phyloP scores from a whole-genome alignment of 108 stramenopile species.

The Cyclotella distinguenda region DNA sequence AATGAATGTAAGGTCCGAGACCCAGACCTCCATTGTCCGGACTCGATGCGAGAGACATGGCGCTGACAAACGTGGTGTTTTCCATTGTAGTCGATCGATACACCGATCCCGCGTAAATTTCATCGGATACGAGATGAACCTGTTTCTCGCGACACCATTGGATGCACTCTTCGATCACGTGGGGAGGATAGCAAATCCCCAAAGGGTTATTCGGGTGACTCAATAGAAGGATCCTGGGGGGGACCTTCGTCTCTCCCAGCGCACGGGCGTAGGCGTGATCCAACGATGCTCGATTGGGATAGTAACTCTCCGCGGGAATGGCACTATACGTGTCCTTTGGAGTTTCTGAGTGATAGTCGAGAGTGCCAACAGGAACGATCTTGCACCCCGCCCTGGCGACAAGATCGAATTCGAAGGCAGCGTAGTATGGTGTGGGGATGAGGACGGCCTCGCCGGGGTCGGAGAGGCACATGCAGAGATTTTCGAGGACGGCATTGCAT shows the following conservation, averaged over 20 bases:
- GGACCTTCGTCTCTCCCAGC: slow-evolving; percentile 29
- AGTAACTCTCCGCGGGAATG: slow-evolving; percentile 58
- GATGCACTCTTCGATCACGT: slow-evolving; percentile 68
- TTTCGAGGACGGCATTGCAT: slow-evolving; percentile 88
- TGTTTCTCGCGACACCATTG: slow-evolving; percentile 75
- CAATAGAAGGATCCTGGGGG: slow-evolving; percentile 67
- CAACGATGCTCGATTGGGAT: slow-evolving; percentile 60
- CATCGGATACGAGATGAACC: slow-evolving; percentile 85
- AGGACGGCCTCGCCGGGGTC: slow-evolving; percentile 86
- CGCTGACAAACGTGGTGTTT: slow-evolving; percentile 55
- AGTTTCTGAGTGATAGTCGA: slow-evolving; percentile 35
- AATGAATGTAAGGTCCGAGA: slow-evolving; percentile 77
- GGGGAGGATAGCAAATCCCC: slow-evolving; percentile 77
- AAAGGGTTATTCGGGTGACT: slow-evolving; percentile 87
- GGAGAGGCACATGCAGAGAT: slow-evolving; percentile 74
- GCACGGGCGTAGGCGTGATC: slow-evolving; percentile 62
- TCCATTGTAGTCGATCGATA: slow-evolving; percentile 42
- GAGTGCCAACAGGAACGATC: slow-evolving; percentile 70
- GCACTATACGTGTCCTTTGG: not conserved
- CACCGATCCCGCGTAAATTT: slow-evolving; percentile 86
- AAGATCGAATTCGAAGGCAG: slow-evolving; percentile 92
- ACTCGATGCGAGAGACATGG: slow-evolving; percentile 55
- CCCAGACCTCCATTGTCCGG: slow-evolving; percentile 40
- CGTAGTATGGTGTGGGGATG: slow-evolving; percentile 91
- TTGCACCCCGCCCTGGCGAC: slow-evolving; percentile 66